Evolutionary conservation across 208 protist genomes (phyloP).

Genomic region (Trypanosoma congolense): DNA sequence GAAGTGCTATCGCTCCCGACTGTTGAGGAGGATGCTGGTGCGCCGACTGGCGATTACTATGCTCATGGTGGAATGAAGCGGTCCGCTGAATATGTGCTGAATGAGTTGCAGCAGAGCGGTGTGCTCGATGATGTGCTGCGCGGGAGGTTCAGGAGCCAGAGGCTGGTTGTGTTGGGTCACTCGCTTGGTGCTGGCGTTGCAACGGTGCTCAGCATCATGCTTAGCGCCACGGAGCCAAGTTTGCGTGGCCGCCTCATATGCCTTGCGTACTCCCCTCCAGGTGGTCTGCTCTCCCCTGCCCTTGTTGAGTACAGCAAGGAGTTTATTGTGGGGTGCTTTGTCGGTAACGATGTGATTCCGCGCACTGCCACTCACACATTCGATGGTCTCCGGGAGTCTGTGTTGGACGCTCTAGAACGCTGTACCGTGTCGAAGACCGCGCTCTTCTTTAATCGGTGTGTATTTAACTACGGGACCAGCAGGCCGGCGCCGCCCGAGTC

Average conservation of each 20-base stretch:
- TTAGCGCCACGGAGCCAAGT: constrained; percentile 38
- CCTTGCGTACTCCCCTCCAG: constrained; percentile 79
- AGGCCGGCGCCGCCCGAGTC: constrained; percentile 24
- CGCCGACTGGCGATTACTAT: constrained; percentile 48
- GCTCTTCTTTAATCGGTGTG: constrained; percentile 48
- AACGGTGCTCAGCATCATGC: constrained; percentile 56
- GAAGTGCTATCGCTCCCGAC: constrained; percentile 24
- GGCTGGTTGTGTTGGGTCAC: constrained; percentile 75
- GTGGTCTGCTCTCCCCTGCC: constrained; percentile 57
- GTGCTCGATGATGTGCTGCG: constrained; percentile 42
- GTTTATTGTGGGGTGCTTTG: constrained; percentile 62
- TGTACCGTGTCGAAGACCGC: constrained; percentile 56
- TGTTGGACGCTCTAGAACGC: constrained; percentile 65
- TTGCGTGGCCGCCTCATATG: constrained; percentile 60
- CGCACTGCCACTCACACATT: constrained; percentile 76
- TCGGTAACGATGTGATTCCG: constrained; percentile 81
- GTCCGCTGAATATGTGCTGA: constrained; percentile 53
- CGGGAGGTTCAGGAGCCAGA: constrained; percentile 32
- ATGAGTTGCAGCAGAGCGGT: constrained; percentile 48
- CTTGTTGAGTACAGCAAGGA: constrained; percentile 58
- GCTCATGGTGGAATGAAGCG: constrained; percentile 80
- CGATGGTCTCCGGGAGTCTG: constrained; percentile 58
- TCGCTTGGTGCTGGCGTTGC: constrained; percentile 83
- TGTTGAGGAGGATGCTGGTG: not conserved
- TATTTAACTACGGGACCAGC: constrained; percentile 25